Conservation (phyloP, 345 rosid species). For the Rhizophora apiculata region DNA sequence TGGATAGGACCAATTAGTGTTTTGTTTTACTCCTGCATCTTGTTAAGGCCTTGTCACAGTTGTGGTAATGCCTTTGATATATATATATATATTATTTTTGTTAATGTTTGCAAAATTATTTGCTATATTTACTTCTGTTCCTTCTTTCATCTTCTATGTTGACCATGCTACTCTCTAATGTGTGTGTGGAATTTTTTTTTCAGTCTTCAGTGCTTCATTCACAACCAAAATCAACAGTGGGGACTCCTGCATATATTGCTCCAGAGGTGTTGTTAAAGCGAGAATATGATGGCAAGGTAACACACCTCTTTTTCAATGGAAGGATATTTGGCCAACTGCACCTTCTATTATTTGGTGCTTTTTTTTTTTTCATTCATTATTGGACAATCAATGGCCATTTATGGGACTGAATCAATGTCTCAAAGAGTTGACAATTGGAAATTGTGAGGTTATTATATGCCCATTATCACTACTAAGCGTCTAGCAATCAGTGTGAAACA, state of each 20-base stretch:
- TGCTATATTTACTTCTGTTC: too few relatives aligned
- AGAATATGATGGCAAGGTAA: slow-evolving; percentile 36
- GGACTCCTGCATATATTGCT: slow-evolving; percentile 38
- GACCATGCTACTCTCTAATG: not conserved
- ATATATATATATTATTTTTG: too few relatives aligned
- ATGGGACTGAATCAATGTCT: too few relatives aligned
- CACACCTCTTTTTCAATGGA: not conserved
- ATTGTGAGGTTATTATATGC: not conserved
- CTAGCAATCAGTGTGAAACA: not conserved
- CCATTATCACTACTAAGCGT: not conserved
- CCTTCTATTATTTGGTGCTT: not conserved
- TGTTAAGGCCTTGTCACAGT: too few relatives aligned
- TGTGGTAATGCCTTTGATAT: too few relatives aligned
- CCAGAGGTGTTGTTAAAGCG: slow-evolving; percentile 29
- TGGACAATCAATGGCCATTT: too few relatives aligned
- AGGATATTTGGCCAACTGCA: not conserved
- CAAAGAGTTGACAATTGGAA: not conserved
- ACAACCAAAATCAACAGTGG: slow-evolving; percentile 34
- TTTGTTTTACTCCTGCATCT: too few relatives aligned
- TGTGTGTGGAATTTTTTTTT: not conserved
- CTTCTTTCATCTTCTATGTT: too few relatives aligned
- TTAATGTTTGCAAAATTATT: too few relatives aligned
- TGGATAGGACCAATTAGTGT: too few relatives aligned
- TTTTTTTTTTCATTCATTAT: too few relatives aligned
- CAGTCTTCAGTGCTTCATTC: slow-evolving; percentile 34